Evolutionary conservation across 2,329 filamentous ascomycete genomes (phyloP), one percentile per base, ranked within the genome.

Genomic region (Cyanodermella asteris): DNA sequence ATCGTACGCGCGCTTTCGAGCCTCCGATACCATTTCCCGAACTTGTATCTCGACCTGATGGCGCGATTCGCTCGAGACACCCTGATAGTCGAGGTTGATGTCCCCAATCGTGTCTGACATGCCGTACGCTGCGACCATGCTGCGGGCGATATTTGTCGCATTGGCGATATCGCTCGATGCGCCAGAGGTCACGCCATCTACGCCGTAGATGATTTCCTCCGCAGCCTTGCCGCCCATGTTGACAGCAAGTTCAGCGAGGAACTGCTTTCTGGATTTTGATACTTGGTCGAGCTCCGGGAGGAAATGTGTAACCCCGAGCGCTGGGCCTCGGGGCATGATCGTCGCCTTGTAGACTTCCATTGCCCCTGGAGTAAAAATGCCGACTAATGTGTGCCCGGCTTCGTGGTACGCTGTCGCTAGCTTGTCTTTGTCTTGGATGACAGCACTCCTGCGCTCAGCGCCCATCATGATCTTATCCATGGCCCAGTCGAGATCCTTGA

Each of bases 401-500:
- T 97, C 87, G 43, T 91, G 81, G 42, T 91, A 91, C 1, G 81
- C 81, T n/a, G 82, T 91, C 60, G 81, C 72, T 38, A 87, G 65
- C 55, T 90, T 94, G 53, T 97, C 87, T 53, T 91, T 81, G 34
- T 84, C 69, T 21, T 74, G 76, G 28, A 97, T 84, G 28, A 93
- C 65, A 51, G 84, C 80, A 37, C 73, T 91, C 46, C 72, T 76
- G 43, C 73, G 70, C 53, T 97, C 87, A 3, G 84, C 77, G 18
- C 87, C 87, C 80, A 97, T 91, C 47, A 91, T 73, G 27, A 97
- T 77, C 53, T 87, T 87, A 55, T 97, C 87, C 51, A 91, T 94
- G 29, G 87, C 87, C 82, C 84, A 97, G 38, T 93, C 82, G 34
- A 94, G 72, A 42, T 94, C 81, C 17, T 62, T 51, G 47, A 80